Base-by-base conservation (phyloP, 306 rosid genomes). In the Gillenia trifoliata region DNA sequence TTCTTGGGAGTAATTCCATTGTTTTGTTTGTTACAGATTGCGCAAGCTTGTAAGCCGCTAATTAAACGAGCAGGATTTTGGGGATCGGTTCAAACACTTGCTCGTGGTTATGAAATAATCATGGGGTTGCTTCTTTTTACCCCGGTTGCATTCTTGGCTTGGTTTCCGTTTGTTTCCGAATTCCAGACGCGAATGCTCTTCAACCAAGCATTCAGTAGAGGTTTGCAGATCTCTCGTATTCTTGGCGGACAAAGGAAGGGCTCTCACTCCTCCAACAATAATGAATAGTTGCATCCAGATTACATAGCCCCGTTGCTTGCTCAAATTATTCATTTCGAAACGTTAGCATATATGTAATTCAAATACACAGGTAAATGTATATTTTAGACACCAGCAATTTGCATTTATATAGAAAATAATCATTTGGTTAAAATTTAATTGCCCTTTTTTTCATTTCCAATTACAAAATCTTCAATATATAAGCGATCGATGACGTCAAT, bases 191-290 rank as follows among this genome's bases (percentile, higher is more conserved):
- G 98, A 79, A 94, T 94, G 97, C 83, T 94, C 33, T 94, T 94
- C 93, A 94, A 94, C 88, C 97, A 91, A 83, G 98, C 98, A 55
- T 90, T 94, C 90, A 94, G 98, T 36, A 83, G 98, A 86, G 98
- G 98, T 79, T 70, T 94, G 67, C 97, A 94, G 86, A 94, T 94
- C 74, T 89, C 96, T 23, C 94, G 96, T 75, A 94, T 94, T 80
- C 96, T 94, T 50, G 98, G 98, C 33, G 96, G 96, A 69, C 96
- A 83, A 1, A 81, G 68, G 77, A 89, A 78, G 79, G 97, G 92
- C 66, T 87, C 87, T 65, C 85, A 88, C 3, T 80, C 97, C 70
- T 75, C 97, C 72, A 80, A 67, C 79, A 80, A 80, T 79, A 88
- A 83, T 71, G 94, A 91, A 78, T 94, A 89, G 85, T 36, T 49